These are phyloP conservation scores for Protomyces inundatus DNA, from an alignment of 1,139 yeast genomes.

Conservation along the genomic window DNA sequence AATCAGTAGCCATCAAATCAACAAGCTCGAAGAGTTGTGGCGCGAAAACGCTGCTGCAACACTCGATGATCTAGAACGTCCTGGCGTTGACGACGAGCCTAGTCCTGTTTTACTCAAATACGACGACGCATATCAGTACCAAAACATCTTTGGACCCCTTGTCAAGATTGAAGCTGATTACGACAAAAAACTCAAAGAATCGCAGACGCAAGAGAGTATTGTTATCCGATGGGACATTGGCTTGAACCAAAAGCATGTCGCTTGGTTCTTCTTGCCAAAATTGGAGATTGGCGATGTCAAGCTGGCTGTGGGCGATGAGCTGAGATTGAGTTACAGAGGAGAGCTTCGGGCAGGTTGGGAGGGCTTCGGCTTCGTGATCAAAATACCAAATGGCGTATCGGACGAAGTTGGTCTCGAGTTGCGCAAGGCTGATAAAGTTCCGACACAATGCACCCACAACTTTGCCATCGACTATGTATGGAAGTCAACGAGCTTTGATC, in stretches of 20 bases:
- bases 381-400: conserved; percentile 61
- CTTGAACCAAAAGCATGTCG: conserved; percentile 59
- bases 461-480: conserved; percentile 86
- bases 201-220: conserved; percentile 71
- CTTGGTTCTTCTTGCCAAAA: conserved; percentile 63
- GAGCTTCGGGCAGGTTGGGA: conserved; percentile 57
- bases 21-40: conserved; percentile 78
- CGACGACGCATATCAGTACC: conserved; percentile 80
- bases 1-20: conserved; percentile 61
- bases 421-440: conserved; percentile 45
- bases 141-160: conserved; percentile 76
- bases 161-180: conserved; percentile 76
- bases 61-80: conserved; percentile 48
- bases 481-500: conserved; percentile 76
- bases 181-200: conserved; percentile 68
- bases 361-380: conserved; percentile 64
- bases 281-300: conserved; percentile 62
- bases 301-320: conserved; percentile 84
- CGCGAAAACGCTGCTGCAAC: conserved; percentile 65
- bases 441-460: conserved; percentile 59
- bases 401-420: conserved; percentile 75
- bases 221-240: conserved; percentile 72
- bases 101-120: conserved; percentile 72
- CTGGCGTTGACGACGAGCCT: conserved; percentile 55
- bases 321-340: conserved; percentile 58